Base-by-base conservation (phyloP, 1,139 yeast genomes). In the Tardiomyces digboiensis region DNA sequence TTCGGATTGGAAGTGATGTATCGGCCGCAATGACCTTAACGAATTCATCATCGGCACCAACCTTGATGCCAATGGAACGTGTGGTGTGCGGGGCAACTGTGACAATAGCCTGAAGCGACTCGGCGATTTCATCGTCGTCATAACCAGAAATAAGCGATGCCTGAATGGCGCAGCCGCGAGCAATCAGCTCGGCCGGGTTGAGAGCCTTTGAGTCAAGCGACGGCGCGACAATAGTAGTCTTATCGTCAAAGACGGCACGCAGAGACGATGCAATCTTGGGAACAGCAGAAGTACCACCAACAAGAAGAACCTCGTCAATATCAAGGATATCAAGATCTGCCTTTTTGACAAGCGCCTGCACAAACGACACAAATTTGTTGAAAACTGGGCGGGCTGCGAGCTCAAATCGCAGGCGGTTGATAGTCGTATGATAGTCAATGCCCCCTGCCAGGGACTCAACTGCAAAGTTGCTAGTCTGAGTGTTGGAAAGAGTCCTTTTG, bases 131-230 rank as follows among this genome's bases (percentile, higher is more conserved):
- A 44, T 84, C 93, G 48, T 76, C 86, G 60, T 89, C 97, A 57
- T 82, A 87, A 44, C 79, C 72, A 58, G 86, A 85, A 53, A 89
- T 75, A 63, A 93, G 72, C 38, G 95, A 79, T 43, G 97, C 98
- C 74, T 93, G 98, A 62, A 91, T 76, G 49, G 98, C 97, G 50
- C 96, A 95, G 69, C 99, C 99, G 63, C 95, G 83, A 53, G 95
- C 82, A 53, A 83, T 74, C 60, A 88, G 75, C 70, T 93, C 98
- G 58, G 86, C 79, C 50, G 99, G 97, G 71, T 83, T 80, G 49
- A 82, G 62, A 46, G 95, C 88, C 66, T 84, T 84, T 52, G 84
- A 55, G 63, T 82, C 88, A 48, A 76, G 61, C 22, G 85, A 71
- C 54, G 97, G 95, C 21, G 97, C 81, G 51, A 81, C 73, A 46